A percentile compares a stretch with the other conserved stretches of the same genome.
Conservation (phyloP, 805 yeast genomes). For the Cyberlindnera xylosilytica region DNA sequence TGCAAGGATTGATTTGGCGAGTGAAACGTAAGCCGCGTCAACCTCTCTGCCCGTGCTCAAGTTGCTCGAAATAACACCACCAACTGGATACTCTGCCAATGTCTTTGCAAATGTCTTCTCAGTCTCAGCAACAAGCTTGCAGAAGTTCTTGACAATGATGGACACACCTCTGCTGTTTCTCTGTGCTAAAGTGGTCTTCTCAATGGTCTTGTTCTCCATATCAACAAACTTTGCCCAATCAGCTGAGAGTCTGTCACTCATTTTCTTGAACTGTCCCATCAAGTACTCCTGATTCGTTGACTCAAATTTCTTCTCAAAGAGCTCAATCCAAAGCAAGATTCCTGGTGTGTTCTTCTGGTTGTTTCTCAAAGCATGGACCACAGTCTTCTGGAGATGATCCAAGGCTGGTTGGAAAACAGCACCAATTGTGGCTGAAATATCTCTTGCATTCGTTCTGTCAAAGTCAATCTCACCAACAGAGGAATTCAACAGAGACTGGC, state of each 20-base stretch:
- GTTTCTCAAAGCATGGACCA: slow-evolving; percentile 34
- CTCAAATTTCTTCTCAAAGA: slow-evolving; percentile 33
- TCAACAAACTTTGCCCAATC: slow-evolving; percentile 61
- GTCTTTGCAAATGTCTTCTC: slow-evolving; percentile 26
- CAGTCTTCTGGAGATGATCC: slow-evolving; percentile 28
- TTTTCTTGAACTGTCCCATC: slow-evolving; percentile 45
- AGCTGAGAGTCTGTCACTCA: slow-evolving; percentile 46
- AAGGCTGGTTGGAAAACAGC: slow-evolving; percentile 40
- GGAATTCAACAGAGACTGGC: slow-evolving; percentile 32
- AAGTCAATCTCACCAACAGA: slow-evolving; percentile 38
- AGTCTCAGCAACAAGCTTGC: slow-evolving; percentile 41
- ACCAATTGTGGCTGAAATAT: slow-evolving; percentile 42
- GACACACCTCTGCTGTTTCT: slow-evolving; percentile 40
- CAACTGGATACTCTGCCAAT: slow-evolving; percentile 13
- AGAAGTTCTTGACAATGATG: slow-evolving; percentile 44
- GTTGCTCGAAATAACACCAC: not conserved
- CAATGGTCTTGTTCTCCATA: slow-evolving; percentile 46
- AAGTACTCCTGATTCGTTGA: slow-evolving; percentile 64
- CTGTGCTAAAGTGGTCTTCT: slow-evolving; percentile 33
- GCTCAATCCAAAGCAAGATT: slow-evolving; percentile 41
- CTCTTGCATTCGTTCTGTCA: slow-evolving; percentile 46
- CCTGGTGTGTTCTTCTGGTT: slow-evolving; percentile 42
- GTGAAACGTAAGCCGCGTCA: slow-evolving; percentile 28
- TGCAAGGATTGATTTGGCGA: slow-evolving; percentile 30
- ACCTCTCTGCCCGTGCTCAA: slow-evolving; percentile 27